Evolutionary conservation across 331 rosid species (phyloP).

Genomic region (Spiraea crenata): DNA sequence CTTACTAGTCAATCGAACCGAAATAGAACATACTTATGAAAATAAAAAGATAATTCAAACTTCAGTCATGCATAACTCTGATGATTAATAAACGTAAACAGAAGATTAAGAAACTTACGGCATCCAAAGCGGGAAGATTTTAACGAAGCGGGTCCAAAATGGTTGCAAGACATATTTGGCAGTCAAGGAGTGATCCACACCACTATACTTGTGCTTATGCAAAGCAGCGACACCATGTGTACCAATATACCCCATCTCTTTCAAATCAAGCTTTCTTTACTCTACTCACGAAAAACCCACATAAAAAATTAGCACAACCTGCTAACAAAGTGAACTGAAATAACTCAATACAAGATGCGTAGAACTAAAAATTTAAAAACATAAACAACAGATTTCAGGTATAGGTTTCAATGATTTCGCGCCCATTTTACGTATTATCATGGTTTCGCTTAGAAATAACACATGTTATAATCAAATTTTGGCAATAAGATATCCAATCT

Average conservation of each 20-base stretch:
- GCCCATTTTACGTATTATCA: too few relatives aligned
- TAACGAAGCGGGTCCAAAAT: constrained; percentile 80
- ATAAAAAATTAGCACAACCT: constrained; percentile 38
- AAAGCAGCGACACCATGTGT: constrained; percentile 80
- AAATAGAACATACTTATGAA: neutral
- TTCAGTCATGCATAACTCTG: neutral
- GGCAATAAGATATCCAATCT: too few relatives aligned
- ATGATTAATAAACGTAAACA: neutral
- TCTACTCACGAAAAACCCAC: constrained; percentile 22
- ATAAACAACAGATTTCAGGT: too few relatives aligned
- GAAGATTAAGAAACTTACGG: constrained; percentile 61
- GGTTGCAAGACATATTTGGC: constrained; percentile 95
- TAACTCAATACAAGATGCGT: constrained; percentile 2
- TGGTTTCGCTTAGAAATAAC: too few relatives aligned
- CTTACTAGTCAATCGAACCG: neutral
- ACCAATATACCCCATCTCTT: constrained; percentile 77
- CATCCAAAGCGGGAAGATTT: constrained; percentile 91
- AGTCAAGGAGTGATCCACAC: constrained; percentile 79
- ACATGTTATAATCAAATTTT: too few relatives aligned
- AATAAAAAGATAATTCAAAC: too few relatives aligned
- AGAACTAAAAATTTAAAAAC: too few relatives aligned
- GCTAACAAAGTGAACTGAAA: constrained; percentile 20
- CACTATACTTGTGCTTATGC: constrained; percentile 82
- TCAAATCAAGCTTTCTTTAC: constrained; percentile 22
- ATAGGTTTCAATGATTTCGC: too few relatives aligned